Percentiles rank a stretch among this genome's conserved stretches.
These are phyloP conservation scores for Ceratocystis huliohia DNA, from an alignment of 2,329 filamentous ascomycete species.

Conservation along the genomic window DNA sequence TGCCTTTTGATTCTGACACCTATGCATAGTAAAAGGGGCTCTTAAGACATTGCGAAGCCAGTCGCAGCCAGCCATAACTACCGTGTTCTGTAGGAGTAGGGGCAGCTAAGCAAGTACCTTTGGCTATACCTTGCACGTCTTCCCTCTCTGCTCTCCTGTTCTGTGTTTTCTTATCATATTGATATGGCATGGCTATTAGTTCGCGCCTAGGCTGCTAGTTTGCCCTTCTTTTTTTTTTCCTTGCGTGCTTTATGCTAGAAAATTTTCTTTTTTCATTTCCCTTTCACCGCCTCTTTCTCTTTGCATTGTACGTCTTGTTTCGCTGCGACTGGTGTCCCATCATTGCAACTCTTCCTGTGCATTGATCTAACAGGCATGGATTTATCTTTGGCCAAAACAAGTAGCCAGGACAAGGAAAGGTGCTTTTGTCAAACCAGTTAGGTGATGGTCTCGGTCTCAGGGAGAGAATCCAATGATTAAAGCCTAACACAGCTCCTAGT, in stretches of 20 bases:
- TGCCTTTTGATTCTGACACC: neutral
- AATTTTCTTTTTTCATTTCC: neutral
- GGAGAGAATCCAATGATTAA: neutral
- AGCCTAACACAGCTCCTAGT: neutral
- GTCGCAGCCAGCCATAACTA: neutral
- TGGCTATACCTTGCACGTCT: neutral
- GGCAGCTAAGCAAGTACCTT: too few species aligned
- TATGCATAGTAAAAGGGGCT: neutral
- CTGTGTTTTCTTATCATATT: neutral
- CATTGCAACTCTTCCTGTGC: neutral
- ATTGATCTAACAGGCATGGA: constrained; percentile 1
- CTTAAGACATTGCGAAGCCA: neutral
- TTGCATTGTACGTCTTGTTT: neutral
- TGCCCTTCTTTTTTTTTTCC: neutral
- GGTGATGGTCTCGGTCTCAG: neutral
- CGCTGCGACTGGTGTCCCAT: neutral
- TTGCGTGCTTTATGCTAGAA: neutral
- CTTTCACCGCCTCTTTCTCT: constrained; percentile 5
- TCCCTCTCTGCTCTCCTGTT: too few species aligned
- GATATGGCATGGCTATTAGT: too few species aligned
- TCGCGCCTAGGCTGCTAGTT: too few species aligned
- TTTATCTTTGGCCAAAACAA: neutral
- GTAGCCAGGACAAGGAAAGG: neutral
- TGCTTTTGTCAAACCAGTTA: neutral
- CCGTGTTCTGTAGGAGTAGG: too few species aligned